Conservation (phyloP, 495 filamentous ascomycete genomes). For the Tuber umbilicatum region DNA sequence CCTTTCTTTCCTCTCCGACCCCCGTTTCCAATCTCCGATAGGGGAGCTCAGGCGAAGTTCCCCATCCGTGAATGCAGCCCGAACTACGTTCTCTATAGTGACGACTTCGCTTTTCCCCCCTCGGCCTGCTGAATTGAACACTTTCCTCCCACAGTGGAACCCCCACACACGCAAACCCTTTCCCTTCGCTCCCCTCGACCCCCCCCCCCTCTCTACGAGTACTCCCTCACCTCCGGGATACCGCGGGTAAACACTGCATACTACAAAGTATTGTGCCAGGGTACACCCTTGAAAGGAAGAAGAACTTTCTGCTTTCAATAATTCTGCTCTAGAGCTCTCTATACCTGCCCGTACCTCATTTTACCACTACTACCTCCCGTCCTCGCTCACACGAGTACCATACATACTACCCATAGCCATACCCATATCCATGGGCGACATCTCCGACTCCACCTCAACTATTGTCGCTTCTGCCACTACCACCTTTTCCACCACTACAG, state of each 20-base stretch:
- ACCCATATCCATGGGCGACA: not conserved
- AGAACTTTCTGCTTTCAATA: not conserved
- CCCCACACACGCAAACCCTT: not conserved
- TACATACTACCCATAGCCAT: not conserved
- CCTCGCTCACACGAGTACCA: not conserved
- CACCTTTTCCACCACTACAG: not conserved
- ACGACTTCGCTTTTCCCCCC: not conserved
- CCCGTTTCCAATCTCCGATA: not conserved
- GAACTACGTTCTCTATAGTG: not conserved
- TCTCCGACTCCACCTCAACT: not conserved
- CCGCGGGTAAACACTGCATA: not conserved
- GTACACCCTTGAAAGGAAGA: not conserved
- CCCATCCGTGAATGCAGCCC: not conserved
- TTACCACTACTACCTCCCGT: not conserved
- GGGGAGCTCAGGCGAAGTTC: not conserved
- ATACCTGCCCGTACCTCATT: not conserved
- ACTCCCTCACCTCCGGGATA: not conserved
- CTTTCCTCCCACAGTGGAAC: not conserved
- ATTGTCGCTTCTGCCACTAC: not conserved
- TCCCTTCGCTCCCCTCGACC: no score
- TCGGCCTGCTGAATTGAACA: not conserved
- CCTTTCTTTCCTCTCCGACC: not conserved
- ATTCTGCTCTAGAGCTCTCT: not conserved
- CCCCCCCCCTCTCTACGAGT: no score
- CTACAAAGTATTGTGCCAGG: not conserved